Base-by-base conservation (phyloP, 2,329 filamentous ascomycete species). In the Colletotrichum sp. region DNA sequence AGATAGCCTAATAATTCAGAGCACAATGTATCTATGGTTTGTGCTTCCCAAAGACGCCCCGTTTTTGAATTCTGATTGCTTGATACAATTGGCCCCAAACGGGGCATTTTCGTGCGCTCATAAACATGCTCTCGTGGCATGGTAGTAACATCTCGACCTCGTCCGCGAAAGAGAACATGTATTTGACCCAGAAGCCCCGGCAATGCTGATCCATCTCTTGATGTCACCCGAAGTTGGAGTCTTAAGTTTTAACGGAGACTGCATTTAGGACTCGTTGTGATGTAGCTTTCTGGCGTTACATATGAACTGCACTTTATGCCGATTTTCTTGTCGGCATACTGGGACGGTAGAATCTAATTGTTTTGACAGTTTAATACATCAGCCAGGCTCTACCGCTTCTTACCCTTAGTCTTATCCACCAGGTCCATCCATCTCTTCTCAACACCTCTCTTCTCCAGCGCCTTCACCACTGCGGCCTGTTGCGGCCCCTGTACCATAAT, bases 341-440 rank as follows among this genome's bases (percentile, higher is more conserved):
- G 16, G 2, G 4, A 18, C 7, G 7, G 8, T 10, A 9, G 16
- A 8, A 18, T 18, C 0, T 43, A 0, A 10, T 18, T 10, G 7
- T 5, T 10, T 3, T 3, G 16, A 0, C 5, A 43, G 8, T 3
- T 43, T 43, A 1, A 2, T 43, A 8, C 36, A 10, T n/a, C 4
- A 43, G 0, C 18, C 9, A 48, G 18, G 18, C 18, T 55, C 64
- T 67, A 67, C 4, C 64, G 21, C 64, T 67, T 67, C 36, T 66
- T 66, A 0, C 64, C 43, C 18, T 67, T 55, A 2, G 64, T 67
- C 26, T 67, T 67, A 16, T 67, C 64, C 24, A 67, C 24, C 0
- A 67, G 24, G 16, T 67, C 64, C 43, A 67, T 67, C 64, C 64
- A 67, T 3, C 18, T 52, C 39, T 67, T 67, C 7, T 67, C 64